Percentiles rank a stretch among this genome's conserved stretches.
These are phyloP conservation scores for Plasmodium yoelii DNA, from an alignment of 169 alveolate genomes.

Conservation along the genomic window DNA sequence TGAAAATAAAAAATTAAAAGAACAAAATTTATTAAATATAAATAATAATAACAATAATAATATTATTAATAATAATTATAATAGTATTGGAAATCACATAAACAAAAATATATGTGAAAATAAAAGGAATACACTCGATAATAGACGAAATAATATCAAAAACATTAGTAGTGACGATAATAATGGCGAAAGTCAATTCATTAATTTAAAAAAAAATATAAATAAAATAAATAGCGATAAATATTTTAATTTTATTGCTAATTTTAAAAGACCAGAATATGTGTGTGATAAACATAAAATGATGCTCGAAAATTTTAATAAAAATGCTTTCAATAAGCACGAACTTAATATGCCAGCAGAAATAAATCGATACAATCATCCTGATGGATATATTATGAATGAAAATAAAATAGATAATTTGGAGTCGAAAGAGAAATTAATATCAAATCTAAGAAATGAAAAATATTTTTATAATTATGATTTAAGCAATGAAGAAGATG, in stretches of 20 bases:
- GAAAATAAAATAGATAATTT: neutral
- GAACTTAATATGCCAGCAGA: neutral
- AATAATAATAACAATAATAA: slow-evolving; percentile 10
- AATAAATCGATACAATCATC: neutral
- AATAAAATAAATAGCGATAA: neutral
- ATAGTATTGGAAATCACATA: neutral
- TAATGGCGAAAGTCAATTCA: neutral
- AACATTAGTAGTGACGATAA: neutral
- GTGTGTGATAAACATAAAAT: slow-evolving; percentile 10
- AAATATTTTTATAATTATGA: slow-evolving; percentile 7
- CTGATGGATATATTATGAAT: neutral
- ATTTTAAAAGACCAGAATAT: neutral
- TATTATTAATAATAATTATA: neutral
- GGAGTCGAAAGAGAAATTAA: neutral
- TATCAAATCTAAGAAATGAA: neutral
- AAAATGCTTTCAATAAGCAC: neutral
- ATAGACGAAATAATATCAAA: neutral
- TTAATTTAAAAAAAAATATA: neutral
- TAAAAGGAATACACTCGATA: neutral
- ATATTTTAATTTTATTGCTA: neutral
- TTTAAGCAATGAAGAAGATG: neutral
- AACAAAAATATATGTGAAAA: slow-evolving; percentile 13
- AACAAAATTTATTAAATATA: slow-evolving; percentile 2
- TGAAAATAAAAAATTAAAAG: slow-evolving; percentile 19
- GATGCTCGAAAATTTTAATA: slow-evolving; percentile 19